phyloP scores from a whole-genome alignment of 2,329 filamentous ascomycete genomes.

The Pezicula rhizophila region DNA sequence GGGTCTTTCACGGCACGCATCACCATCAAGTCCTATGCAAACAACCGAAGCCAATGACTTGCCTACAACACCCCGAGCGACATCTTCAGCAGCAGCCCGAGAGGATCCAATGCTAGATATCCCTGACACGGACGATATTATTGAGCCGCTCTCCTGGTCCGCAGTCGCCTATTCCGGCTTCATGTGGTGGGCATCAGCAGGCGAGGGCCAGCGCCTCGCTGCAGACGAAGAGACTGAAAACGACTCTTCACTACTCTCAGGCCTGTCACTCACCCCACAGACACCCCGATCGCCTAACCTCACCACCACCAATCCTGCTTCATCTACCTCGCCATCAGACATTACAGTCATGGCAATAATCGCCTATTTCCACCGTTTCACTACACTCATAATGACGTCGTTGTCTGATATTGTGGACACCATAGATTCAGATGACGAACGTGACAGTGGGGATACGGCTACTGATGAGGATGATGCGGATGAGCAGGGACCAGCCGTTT shows the following conservation, averaged over 20 bases:
- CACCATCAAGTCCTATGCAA: slow-evolving; percentile 11
- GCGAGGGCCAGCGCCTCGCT: slow-evolving; percentile 56
- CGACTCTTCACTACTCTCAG: slow-evolving; percentile 50
- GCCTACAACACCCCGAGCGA: slow-evolving; percentile 18
- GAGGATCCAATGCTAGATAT: slow-evolving; percentile 38
- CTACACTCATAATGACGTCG: slow-evolving; percentile 56
- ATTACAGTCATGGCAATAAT: slow-evolving; percentile 61
- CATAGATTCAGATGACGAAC: slow-evolving; percentile 33
- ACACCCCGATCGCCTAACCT: slow-evolving; percentile 23
- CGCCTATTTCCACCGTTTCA: slow-evolving; percentile 75
- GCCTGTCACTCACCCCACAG: slow-evolving; percentile 33
- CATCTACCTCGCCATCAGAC: slow-evolving; percentile 3
- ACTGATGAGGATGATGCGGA: slow-evolving; percentile 23
- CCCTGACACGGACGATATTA: slow-evolving; percentile 44
- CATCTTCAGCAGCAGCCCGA: slow-evolving; percentile 17
- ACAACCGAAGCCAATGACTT: slow-evolving; percentile 2
- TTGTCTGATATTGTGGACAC: slow-evolving; percentile 55
- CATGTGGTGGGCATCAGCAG: slow-evolving; percentile 86
- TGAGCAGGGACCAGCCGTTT: slow-evolving; percentile 31
- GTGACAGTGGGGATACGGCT: slow-evolving; percentile 51
- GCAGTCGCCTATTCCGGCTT: slow-evolving; percentile 75
- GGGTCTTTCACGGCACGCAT: slow-evolving; percentile 45
- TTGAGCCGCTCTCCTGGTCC: slow-evolving; percentile 63
- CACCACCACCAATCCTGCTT: slow-evolving; percentile 32
- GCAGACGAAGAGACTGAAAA: slow-evolving; percentile 54